A percentile compares a stretch with the other conserved stretches of the same genome.
Conservation (phyloP, 441 rosid genomes). For the Aquilaria agallochum region DNA sequence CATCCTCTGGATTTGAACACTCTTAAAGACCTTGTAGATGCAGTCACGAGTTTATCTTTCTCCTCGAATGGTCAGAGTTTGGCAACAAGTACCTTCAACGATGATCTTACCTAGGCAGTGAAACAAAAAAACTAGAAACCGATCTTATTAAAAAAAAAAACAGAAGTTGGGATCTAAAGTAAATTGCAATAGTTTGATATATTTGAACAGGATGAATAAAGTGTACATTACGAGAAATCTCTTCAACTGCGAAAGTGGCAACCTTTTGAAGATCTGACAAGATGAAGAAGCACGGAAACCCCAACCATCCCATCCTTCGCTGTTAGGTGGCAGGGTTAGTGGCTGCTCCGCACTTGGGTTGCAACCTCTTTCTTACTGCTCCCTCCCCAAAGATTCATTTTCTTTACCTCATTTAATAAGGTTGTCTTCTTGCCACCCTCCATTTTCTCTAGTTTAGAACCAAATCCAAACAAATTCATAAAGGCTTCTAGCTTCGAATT, state of each 20-base stretch:
- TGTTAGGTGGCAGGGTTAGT: conserved; percentile 17
- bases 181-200: not conserved
- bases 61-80: conserved; percentile 68
- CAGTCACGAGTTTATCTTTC: conserved; percentile 78
- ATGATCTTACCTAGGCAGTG: not conserved
- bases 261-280: conserved; percentile 92
- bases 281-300: conserved; percentile 73
- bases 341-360: conserved; percentile 18
- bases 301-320: conserved; percentile 90
- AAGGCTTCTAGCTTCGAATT: not conserved
- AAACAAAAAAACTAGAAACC: not conserved
- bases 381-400: conserved; percentile 14
- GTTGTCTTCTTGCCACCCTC: conserved; percentile 28
- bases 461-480: too few relatives aligned
- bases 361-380: conserved; percentile 15
- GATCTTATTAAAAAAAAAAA: not conserved
- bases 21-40: conserved; percentile 90
- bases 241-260: conserved; percentile 50
- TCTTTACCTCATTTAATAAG: conserved; percentile 14
- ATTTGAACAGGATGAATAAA: conserved; percentile 1
- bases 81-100: conserved; percentile 59
- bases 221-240: conserved; percentile 85
- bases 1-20: conserved; percentile 96
- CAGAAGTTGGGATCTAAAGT: not conserved
- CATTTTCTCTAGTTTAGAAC: conserved; percentile 14